Base-by-base conservation (phyloP, 495 filamentous ascomycete genomes). In the Penicillium alfredii region DNA sequence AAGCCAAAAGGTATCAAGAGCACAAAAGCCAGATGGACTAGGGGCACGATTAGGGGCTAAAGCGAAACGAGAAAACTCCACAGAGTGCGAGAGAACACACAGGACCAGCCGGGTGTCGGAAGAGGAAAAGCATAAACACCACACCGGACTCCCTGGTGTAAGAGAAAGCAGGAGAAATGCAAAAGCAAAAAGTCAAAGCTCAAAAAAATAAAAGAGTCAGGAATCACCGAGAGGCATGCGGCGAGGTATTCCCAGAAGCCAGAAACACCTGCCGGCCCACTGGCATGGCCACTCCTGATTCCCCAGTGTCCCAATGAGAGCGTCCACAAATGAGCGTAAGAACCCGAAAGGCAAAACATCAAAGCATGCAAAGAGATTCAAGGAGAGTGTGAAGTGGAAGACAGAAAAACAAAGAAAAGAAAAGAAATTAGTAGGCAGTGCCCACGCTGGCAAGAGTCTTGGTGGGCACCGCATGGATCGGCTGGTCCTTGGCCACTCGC, bases 91-190 rank as follows among this genome's bases (percentile, higher is more conserved):
- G 50, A 64, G 44, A 53, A 64, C 66, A 70, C 66, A 61, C 66
- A 71, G 66, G 66, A 66, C 66, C 66, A 71, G 66, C 66, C 66
- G 51, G 62, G 64, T 68, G 66, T 64, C 53, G 60, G 61, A 51
- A 49, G 51, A 53, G 37, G 39, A 42, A 58, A 57, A 59, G 45
- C 55, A 61, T 58, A 56, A 61, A 67, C 63, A 67, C 60, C 64
- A 60, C 56, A 71, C 64, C 63, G 56, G 61, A 70, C 64, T 69
- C 66, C 66, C 57, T 66, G 58, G 61, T 63, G 60, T 49, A 56
- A 60, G 48, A 48, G 48, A 29, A 50, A 44, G 42, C 40, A 45
- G 34, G 49, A 30, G 38, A 47, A 38, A 46, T 40, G 31, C 33
- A 42, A 44, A 56, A 42, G 39, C 15, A 40, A 47, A 42, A 32